These are phyloP conservation scores for Macroventuria anomochaeta DNA, from an alignment of 2,329 filamentous ascomycete species.

Conservation along the genomic window DNA sequence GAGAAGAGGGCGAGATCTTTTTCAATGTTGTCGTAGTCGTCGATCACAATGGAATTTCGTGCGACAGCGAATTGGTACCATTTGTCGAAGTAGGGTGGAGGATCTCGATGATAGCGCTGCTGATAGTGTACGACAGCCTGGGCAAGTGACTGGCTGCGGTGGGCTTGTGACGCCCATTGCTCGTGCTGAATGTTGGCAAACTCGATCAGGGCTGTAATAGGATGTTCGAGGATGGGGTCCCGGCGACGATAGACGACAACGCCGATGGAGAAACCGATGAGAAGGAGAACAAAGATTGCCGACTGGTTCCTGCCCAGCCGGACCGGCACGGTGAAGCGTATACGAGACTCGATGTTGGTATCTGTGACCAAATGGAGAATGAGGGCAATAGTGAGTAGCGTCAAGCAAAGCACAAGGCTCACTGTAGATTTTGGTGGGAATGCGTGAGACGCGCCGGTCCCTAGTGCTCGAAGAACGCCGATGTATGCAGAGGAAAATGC, in stretches of 20 bases:
- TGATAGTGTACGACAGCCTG: constrained; percentile 61
- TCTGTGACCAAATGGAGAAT: constrained; percentile 40
- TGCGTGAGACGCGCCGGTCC: constrained; percentile 41
- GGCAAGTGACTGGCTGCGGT: constrained; percentile 55
- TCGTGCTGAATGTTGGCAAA: constrained; percentile 57
- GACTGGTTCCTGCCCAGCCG: constrained; percentile 43
- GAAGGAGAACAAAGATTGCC: constrained; percentile 45
- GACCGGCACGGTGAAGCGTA: constrained; percentile 37
- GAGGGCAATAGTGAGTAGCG: constrained; percentile 41
- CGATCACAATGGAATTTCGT: constrained; percentile 61
- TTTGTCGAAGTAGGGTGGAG: constrained; percentile 65
- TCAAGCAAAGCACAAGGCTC: constrained; percentile 37
- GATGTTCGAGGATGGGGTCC: constrained; percentile 56
- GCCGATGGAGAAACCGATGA: constrained; percentile 49
- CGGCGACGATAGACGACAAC: constrained; percentile 48
- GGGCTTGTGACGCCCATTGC: constrained; percentile 57
- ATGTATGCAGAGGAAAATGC: constrained; percentile 46
- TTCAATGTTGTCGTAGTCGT: constrained; percentile 67
- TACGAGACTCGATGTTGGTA: constrained; percentile 38
- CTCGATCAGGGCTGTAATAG: constrained; percentile 62
- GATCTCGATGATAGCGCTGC: constrained; percentile 59
- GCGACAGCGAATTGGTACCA: constrained; percentile 65
- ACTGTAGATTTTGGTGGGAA: constrained; percentile 46
- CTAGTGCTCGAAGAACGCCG: constrained; percentile 40
- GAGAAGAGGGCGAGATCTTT: constrained; percentile 64